Percentiles rank a stretch among this genome's conserved stretches.
Evolutionary conservation across 495 filamentous ascomycete species (phyloP).

Genomic region (Neurospora sp.): DNA sequence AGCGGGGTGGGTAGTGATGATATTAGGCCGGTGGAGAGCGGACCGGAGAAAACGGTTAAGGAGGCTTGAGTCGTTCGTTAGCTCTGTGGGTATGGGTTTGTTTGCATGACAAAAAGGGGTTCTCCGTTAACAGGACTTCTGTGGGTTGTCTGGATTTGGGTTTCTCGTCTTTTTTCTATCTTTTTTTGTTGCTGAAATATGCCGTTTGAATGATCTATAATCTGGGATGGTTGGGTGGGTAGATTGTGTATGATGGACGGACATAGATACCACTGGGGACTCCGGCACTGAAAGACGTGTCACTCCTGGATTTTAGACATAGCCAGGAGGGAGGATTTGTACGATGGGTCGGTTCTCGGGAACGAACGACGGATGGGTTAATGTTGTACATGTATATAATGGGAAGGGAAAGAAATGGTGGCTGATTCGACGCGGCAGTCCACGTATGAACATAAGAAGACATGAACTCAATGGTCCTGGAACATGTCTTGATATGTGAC

Average conservation of each 20-base stretch:
- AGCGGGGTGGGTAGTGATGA: background rate
- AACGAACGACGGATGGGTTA: background rate
- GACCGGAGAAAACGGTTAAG: background rate
- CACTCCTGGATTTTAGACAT: background rate
- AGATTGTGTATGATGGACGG: background rate
- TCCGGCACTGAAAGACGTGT: background rate
- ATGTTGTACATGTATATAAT: background rate
- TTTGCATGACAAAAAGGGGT: background rate
- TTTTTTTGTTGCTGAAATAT: background rate
- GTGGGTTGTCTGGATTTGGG: background rate
- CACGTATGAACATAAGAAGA: background rate
- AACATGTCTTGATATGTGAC: no score
- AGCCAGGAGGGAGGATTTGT: background rate
- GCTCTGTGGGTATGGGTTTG: background rate
- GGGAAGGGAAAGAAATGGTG: background rate
- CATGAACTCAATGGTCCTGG: background rate
- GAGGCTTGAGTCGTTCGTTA: background rate
- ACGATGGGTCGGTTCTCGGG: background rate
- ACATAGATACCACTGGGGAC: background rate
- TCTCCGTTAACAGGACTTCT: background rate
- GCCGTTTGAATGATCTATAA: background rate
- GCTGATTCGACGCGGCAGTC: background rate
- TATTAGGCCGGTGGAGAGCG: background rate
- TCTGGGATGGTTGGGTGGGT: background rate
- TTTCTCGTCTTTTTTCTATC: background rate